A percentile compares a stretch with the other conserved stretches of the same genome.
Evolutionary conservation across 1,284 basidiomycete species (phyloP).

Genomic region (Trichosporon asahii): DNA sequence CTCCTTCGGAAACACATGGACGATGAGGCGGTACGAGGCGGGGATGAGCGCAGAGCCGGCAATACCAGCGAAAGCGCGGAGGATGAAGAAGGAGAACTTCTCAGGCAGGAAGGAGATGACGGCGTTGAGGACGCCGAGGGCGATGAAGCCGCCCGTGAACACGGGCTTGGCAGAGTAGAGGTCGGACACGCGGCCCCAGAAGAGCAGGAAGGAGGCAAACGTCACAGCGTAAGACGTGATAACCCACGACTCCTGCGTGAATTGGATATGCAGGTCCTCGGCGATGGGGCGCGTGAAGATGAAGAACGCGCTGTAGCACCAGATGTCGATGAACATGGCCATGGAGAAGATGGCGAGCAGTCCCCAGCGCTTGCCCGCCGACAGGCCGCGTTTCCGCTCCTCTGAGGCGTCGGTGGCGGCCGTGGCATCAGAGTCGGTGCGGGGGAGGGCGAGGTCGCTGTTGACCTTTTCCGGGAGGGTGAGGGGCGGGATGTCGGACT

Average conservation of each 20-base stretch:
- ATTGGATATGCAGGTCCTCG: slow-evolving; percentile 20
- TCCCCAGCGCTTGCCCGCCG: slow-evolving; percentile 20
- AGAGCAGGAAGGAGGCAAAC: slow-evolving; percentile 41
- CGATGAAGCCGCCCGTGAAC: slow-evolving; percentile 35
- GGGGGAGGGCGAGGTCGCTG: background rate
- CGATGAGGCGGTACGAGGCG: slow-evolving; percentile 46
- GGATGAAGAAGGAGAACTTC: slow-evolving; percentile 37
- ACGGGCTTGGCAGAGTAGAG: slow-evolving; percentile 40
- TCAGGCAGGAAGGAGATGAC: slow-evolving; percentile 40
- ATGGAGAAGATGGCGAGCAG: slow-evolving; percentile 32
- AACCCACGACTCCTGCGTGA: slow-evolving; percentile 23
- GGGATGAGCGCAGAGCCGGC: slow-evolving; percentile 38
- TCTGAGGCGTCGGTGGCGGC: background rate
- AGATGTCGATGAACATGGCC: slow-evolving; percentile 35
- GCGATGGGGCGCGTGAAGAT: slow-evolving; percentile 23
- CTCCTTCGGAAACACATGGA: slow-evolving; percentile 35
- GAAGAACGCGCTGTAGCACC: slow-evolving; percentile 29
- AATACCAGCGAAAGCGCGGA: slow-evolving; percentile 39
- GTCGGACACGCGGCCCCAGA: slow-evolving; percentile 44
- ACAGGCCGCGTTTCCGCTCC: background rate
- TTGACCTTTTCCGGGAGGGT: background rate
- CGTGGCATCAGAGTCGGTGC: background rate
- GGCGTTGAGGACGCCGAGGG: slow-evolving; percentile 33
- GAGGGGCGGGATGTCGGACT: no score
- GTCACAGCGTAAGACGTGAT: slow-evolving; percentile 42